A percentile compares a stretch with the other conserved stretches of the same genome.
Evolutionary conservation across 108 stramenopile genomes (phyloP).

Genomic region (Cyclotella baltica): DNA sequence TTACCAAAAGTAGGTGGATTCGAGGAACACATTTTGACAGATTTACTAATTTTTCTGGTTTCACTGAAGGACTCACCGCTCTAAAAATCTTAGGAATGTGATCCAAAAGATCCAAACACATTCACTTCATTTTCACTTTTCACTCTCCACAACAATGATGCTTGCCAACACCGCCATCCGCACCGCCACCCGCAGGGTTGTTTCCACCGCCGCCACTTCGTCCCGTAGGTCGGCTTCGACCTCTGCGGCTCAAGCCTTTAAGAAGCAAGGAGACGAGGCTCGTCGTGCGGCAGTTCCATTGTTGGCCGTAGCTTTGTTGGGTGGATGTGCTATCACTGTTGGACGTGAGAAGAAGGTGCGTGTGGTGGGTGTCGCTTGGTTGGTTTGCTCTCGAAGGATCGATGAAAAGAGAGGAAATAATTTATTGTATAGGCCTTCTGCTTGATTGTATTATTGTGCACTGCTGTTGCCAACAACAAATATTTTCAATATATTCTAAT

Average conservation of each 20-base stretch:
- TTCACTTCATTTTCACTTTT: neutral
- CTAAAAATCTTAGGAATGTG: too few species aligned
- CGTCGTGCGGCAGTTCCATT: slow-evolving; percentile 7
- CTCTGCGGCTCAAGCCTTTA: slow-evolving; percentile 15
- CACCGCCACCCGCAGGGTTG: slow-evolving; percentile 36
- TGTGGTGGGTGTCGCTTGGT: neutral
- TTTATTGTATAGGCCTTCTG: too few species aligned
- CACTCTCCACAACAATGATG: slow-evolving; percentile 16
- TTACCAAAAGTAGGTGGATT: too few species aligned
- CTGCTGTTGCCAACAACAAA: too few species aligned
- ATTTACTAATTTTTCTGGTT: too few species aligned
- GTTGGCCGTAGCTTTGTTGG: slow-evolving; percentile 12
- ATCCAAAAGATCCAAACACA: neutral
- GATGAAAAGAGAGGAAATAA: too few species aligned
- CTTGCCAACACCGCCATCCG: slow-evolving; percentile 35
- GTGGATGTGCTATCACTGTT: slow-evolving; percentile 21
- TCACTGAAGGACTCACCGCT: too few species aligned
- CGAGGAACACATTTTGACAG: too few species aligned
- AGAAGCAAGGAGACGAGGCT: slow-evolving; percentile 24
- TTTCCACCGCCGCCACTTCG: slow-evolving; percentile 12
- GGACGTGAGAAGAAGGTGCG: slow-evolving; percentile 23
- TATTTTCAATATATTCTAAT: neutral
- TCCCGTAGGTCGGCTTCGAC: slow-evolving; percentile 26
- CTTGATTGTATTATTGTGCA: too few species aligned
- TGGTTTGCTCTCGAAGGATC: too few species aligned